Percentiles rank a stretch among this genome's conserved stretches.
Evolutionary conservation across 2,329 filamentous ascomycete genomes (phyloP).

Genomic region (Aspergillus unguis): DNA sequence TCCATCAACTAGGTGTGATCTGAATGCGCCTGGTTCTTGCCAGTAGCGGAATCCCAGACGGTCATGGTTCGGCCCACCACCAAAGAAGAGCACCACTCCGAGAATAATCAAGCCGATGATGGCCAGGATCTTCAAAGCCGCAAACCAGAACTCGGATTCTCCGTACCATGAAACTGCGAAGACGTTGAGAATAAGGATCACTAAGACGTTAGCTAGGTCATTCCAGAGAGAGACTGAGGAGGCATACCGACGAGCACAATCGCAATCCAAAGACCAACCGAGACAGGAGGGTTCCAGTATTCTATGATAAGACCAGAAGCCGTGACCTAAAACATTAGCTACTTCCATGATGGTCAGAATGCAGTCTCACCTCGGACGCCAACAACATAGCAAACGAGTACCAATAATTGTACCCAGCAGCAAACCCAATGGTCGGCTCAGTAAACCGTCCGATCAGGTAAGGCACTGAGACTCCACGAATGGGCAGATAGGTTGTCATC

Average conservation of each 20-base stretch:
- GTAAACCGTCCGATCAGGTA: slow-evolving; percentile 55
- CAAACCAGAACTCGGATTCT: slow-evolving; percentile 31
- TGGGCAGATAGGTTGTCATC: slow-evolving; percentile 56
- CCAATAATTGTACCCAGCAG: slow-evolving; percentile 19
- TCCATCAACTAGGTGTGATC: slow-evolving; percentile 30
- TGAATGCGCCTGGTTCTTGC: slow-evolving; percentile 33
- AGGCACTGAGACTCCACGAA: slow-evolving; percentile 53
- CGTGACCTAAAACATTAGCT: slow-evolving; percentile 28
- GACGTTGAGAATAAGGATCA: slow-evolving; percentile 38
- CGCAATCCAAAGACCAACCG: slow-evolving; percentile 46
- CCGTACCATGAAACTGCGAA: slow-evolving; percentile 34
- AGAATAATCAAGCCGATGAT: slow-evolving; percentile 29
- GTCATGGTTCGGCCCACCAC: slow-evolving; percentile 30
- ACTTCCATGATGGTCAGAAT: background rate
- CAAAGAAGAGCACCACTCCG: slow-evolving; percentile 34
- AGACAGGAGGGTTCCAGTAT: slow-evolving; percentile 36
- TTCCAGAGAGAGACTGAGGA: background rate
- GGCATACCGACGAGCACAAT: slow-evolving; percentile 34
- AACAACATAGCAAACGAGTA: slow-evolving; percentile 45
- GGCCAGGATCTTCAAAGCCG: slow-evolving; percentile 32
- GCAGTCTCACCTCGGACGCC: slow-evolving; percentile 36
- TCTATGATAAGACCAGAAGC: slow-evolving; percentile 47
- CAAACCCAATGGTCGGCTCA: slow-evolving; percentile 57
- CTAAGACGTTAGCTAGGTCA: slow-evolving; percentile 6
- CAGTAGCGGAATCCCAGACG: slow-evolving; percentile 36